These are phyloP conservation scores for Geosmithia putterillii DNA, from an alignment of 2,329 filamentous ascomycete species.

Conservation along the genomic window DNA sequence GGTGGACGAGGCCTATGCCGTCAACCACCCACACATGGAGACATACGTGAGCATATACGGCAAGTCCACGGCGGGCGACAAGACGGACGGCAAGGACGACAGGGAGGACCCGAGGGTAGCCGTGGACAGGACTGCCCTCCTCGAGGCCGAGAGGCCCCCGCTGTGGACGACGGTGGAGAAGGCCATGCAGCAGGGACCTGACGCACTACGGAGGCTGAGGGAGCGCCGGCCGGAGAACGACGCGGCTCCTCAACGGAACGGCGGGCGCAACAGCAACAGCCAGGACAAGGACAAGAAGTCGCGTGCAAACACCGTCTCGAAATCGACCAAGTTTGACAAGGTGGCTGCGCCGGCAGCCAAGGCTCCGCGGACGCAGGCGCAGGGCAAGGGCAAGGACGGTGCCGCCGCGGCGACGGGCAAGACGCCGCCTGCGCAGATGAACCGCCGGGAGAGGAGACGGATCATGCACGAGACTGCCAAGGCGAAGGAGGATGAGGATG, in stretches of 20 bases:
- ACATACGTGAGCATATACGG: slow-evolving; percentile 54
- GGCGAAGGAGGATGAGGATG: slow-evolving; percentile 26
- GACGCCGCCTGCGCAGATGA: slow-evolving; percentile 15
- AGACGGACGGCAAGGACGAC: slow-evolving; percentile 20
- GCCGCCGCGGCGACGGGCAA: slow-evolving; percentile 3
- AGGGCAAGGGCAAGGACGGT: not conserved
- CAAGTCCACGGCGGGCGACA: slow-evolving; percentile 18
- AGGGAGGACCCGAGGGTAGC: slow-evolving; percentile 25
- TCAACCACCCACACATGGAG: slow-evolving; percentile 59
- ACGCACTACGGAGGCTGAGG: slow-evolving; percentile 39
- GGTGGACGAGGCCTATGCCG: slow-evolving; percentile 65
- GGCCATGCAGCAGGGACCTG: slow-evolving; percentile 43
- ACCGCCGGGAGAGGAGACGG: slow-evolving; percentile 21
- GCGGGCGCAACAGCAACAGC: not conserved
- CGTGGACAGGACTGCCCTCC: slow-evolving; percentile 50
- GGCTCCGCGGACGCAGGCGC: not conserved
- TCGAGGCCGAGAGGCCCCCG: slow-evolving; percentile 36
- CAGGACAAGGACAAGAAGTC: not conserved
- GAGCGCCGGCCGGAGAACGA: slow-evolving; percentile 29
- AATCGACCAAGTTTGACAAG: not conserved
- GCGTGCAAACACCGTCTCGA: not conserved
- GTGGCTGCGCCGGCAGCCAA: not conserved
- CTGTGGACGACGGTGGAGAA: slow-evolving; percentile 59
- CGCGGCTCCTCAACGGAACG: not conserved
- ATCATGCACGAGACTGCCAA: slow-evolving; percentile 18